These are phyloP conservation scores for Tephrocybe sp. DNA, from an alignment of 768 basidiomycete species.

Conservation along the genomic window DNA sequence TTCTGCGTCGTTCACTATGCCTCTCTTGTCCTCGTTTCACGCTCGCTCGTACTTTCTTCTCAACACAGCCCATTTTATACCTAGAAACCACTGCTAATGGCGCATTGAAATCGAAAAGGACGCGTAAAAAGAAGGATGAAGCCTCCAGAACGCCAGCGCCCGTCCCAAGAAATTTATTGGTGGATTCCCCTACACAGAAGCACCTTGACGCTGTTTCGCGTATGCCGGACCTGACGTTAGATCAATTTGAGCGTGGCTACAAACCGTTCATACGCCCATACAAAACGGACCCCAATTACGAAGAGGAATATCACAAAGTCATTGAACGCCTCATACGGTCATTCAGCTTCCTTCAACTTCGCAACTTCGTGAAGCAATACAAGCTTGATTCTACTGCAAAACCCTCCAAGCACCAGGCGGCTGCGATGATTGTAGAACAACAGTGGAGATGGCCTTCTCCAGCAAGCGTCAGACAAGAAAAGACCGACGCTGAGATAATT, in stretches of 20 bases:
- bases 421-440: constrained; percentile 56
- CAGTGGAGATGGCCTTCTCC: constrained; percentile 71
- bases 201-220: constrained; percentile 55
- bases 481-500: constrained; percentile 47
- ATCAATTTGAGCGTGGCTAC: constrained; percentile 55
- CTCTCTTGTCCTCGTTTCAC: constrained; percentile 1
- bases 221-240: constrained; percentile 47
- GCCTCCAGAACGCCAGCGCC: background rate
- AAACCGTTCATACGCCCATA: constrained; percentile 40
- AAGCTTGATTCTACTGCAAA: constrained; percentile 32
- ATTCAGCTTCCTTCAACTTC: constrained; percentile 63
- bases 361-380: constrained; percentile 49
- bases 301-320: constrained; percentile 50
- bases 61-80: background rate
- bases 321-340: constrained; percentile 53
- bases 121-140: constrained; percentile 6
- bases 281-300: constrained; percentile 40
- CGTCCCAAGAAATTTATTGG: constrained; percentile 28
- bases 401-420: constrained; percentile 38
- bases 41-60: background rate
- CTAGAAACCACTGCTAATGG: background rate
- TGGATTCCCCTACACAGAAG: constrained; percentile 47
- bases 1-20: constrained; percentile 12
- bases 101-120: background rate
- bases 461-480: constrained; percentile 45